Percentiles rank a stretch among this genome's conserved stretches.
Evolutionary conservation across 1,139 yeast species (phyloP).

Genomic region (Blastobotrys illinoisensis): DNA sequence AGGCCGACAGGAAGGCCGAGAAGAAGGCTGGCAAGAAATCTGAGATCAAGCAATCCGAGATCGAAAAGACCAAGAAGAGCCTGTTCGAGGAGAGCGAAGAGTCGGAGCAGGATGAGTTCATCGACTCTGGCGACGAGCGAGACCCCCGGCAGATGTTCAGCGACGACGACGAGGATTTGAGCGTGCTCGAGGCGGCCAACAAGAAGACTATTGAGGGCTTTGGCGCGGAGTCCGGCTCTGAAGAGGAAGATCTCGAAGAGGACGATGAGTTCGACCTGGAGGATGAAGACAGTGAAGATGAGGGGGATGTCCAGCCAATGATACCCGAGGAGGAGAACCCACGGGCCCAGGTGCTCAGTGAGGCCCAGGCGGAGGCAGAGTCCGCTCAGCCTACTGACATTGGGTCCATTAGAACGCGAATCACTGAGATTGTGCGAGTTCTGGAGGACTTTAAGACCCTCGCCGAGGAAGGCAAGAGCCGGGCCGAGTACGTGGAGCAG

Average conservation of each 20-base stretch:
- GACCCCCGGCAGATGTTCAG: slow-evolving; percentile 73
- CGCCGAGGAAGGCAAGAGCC: slow-evolving; percentile 80
- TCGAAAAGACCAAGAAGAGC: slow-evolving; percentile 67
- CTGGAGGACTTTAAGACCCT: slow-evolving; percentile 81
- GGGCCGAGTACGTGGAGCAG: slow-evolving; percentile 75
- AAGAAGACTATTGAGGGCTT: slow-evolving; percentile 70
- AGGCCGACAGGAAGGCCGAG: slow-evolving; percentile 23
- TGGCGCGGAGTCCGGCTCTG: slow-evolving; percentile 59
- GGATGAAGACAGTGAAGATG: slow-evolving; percentile 18
- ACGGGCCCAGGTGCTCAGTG: slow-evolving; percentile 44
- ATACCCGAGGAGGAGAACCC: slow-evolving; percentile 22
- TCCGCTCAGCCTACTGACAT: slow-evolving; percentile 59
- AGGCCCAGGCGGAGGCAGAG: slow-evolving; percentile 59
- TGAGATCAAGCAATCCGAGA: slow-evolving; percentile 56
- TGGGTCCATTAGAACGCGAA: slow-evolving; percentile 81
- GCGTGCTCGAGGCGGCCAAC: slow-evolving; percentile 76
- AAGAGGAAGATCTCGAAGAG: slow-evolving; percentile 26
- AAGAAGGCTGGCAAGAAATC: slow-evolving; percentile 32
- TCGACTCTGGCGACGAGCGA: slow-evolving; percentile 52
- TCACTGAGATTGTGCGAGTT: slow-evolving; percentile 94
- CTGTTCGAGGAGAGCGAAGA: slow-evolving; percentile 71
- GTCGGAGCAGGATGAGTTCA: slow-evolving; percentile 46
- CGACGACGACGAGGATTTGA: slow-evolving; percentile 77
- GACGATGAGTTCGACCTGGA: slow-evolving; percentile 13
- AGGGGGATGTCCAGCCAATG: slow-evolving; percentile 4